Base-by-base conservation (phyloP, 2,329 filamentous ascomycete genomes). In the Tothia fuscella region DNA sequence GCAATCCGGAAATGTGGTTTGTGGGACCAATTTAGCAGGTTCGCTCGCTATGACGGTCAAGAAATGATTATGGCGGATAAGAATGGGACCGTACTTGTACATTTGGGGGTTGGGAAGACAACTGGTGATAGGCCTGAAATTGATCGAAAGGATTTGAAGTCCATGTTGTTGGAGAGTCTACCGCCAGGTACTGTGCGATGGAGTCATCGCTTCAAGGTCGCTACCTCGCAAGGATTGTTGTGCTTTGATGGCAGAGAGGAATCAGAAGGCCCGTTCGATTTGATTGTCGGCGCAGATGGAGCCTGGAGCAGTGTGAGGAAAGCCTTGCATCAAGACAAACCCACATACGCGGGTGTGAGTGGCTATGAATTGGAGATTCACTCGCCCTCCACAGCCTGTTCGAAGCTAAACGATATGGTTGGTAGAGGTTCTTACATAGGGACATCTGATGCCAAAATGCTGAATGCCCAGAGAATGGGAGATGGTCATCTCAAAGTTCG, bases 221-320 rank as follows among this genome's bases (percentile, higher is more conserved):
- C 57, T 5, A 40, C 17, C 19, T n/a, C 22, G 3, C 20, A 36
- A 14, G 33, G 33, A 6, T 24, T 9, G 2, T n/a, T 36, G 19
- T 14, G 14, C 14, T 36, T 36, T 13, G 20, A 36, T 36, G 33
- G 33, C 3, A 10, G 20, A 5, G 36, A 39, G 7, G 10, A 19
- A n/a, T 6, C 20, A 3, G 36, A 39, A 24, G 50, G 46, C 2
- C 61, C 56, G 0, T 66, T 68, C 46, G 54, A 59, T 31, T 57
- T 72, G 3, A 56, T 72, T 5, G 59, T 72, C n/a, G 68, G 68
- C 6, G 65, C 63, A 7, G 67, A 70, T 49, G 67, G 67, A 4
- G 63, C 63, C 2, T 68, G 64, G 63, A 66, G 61, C 6, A 67
- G 50, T 46, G 48, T 57, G 7, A 51, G 56, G 7, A 44, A 41